Percentiles rank a stretch among this genome's conserved stretches.
phyloP scores from a whole-genome alignment of 192 early-diverging fungal species.

The Chytriomyces confervae region DNA sequence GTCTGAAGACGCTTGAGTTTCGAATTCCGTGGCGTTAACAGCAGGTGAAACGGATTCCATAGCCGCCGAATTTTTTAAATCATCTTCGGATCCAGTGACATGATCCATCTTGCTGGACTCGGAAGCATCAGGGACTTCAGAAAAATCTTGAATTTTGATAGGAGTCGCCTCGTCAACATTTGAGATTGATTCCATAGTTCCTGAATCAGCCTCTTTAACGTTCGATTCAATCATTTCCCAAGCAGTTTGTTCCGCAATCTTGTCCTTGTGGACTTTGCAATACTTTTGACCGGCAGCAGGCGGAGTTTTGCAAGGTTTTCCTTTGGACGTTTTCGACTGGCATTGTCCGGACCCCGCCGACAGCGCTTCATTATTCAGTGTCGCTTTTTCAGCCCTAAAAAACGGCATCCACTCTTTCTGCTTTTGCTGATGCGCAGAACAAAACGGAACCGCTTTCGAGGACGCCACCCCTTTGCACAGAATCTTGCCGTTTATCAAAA shows the following conservation, averaged over 20 bases:
- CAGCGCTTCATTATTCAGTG: not conserved
- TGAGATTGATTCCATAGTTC: too few species aligned
- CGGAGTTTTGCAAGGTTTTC: slow-evolving; percentile 35
- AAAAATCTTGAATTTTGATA: too few species aligned
- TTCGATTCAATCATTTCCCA: too few species aligned
- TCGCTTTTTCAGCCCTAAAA: not conserved
- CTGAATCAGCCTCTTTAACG: too few species aligned
- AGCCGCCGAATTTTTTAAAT: too few species aligned
- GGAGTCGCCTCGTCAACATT: too few species aligned
- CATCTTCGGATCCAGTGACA: too few species aligned
- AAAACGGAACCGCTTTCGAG: slow-evolving; percentile 14
- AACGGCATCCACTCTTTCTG: not conserved
- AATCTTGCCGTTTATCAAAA: not conserved
- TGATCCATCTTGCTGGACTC: too few species aligned
- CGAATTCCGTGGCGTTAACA: not conserved
- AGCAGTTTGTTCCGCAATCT: not conserved
- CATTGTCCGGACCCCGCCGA: not conserved
- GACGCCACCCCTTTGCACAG: slow-evolving; percentile 1
- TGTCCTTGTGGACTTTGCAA: slow-evolving; percentile 19
- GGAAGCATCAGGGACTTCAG: too few species aligned
- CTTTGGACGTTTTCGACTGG: slow-evolving; percentile 27
- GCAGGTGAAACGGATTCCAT: too few species aligned
- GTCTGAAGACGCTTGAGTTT: not conserved
- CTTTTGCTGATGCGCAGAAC: not conserved
- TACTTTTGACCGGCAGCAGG: not conserved